Conservation (phyloP, 805 yeast genomes). For the Zygoascus biomembranicola region DNA sequence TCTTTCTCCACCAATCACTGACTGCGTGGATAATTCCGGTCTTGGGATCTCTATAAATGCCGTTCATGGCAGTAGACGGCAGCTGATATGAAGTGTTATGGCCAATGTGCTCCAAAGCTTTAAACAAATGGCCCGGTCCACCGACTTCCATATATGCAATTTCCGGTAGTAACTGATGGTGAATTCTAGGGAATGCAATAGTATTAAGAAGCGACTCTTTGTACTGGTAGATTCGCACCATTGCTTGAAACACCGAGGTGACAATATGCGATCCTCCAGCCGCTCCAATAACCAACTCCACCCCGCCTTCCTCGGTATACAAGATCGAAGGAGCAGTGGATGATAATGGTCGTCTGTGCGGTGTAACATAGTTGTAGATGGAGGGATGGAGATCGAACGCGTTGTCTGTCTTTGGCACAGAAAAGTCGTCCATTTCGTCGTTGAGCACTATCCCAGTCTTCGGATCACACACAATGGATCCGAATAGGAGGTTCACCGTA, state of each 20-base stretch:
- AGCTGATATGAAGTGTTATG: slow-evolving; percentile 37
- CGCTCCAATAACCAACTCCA: slow-evolving; percentile 74
- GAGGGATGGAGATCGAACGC: slow-evolving; percentile 80
- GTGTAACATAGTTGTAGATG: slow-evolving; percentile 63
- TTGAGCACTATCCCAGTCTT: slow-evolving; percentile 76
- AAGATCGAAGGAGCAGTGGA: slow-evolving; percentile 75
- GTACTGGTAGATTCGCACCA: slow-evolving; percentile 56
- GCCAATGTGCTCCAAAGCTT: slow-evolving; percentile 37
- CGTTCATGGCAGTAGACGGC: slow-evolving; percentile 53
- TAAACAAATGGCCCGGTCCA: slow-evolving; percentile 25
- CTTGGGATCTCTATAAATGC: slow-evolving; percentile 33
- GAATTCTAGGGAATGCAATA: slow-evolving; percentile 72
- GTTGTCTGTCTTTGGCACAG: slow-evolving; percentile 59
- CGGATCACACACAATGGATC: slow-evolving; percentile 74
- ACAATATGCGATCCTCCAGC: slow-evolving; percentile 91
- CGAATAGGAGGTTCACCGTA: slow-evolving; percentile 77
- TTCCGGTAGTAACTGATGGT: slow-evolving; percentile 84
- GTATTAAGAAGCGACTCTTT: slow-evolving; percentile 54
- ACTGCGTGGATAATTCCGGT: slow-evolving; percentile 58
- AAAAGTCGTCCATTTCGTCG: slow-evolving; percentile 93
- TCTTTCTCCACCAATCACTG: slow-evolving; percentile 83
- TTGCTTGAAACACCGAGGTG: slow-evolving; percentile 75
- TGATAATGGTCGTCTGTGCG: slow-evolving; percentile 75
- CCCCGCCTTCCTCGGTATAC: slow-evolving; percentile 30
- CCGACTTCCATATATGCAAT: slow-evolving; percentile 51